These are phyloP conservation scores for Bolboschoenoplectus hybrid DNA, from an alignment of 202 grass and related monocot species.

Conservation along the genomic window DNA sequence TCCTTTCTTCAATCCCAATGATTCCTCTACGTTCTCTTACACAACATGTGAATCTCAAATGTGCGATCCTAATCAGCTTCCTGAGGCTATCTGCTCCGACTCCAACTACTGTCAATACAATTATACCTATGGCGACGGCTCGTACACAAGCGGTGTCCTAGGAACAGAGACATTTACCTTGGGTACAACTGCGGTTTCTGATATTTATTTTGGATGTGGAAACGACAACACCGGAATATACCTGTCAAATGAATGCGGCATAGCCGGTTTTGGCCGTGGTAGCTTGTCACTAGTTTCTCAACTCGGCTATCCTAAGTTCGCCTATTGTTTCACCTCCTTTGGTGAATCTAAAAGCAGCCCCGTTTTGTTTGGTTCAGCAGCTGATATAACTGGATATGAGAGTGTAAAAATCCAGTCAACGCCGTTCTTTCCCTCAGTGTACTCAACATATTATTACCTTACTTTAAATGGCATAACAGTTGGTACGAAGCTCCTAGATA, in stretches of 20 bases:
- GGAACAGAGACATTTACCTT: constrained; percentile 40
- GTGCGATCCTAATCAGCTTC: constrained; percentile 17
- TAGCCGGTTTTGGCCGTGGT: constrained; percentile 49
- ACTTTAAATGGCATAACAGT: constrained; percentile 50
- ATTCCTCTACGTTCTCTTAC: constrained; percentile 45
- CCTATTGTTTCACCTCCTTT: constrained; percentile 52
- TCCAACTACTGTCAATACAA: constrained; percentile 11
- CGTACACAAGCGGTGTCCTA: constrained; percentile 23
- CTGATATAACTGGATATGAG: not conserved
- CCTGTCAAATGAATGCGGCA: constrained; percentile 24
- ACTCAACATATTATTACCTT: constrained; percentile 50
- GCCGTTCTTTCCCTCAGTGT: constrained; percentile 21
- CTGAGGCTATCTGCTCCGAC: not conserved
- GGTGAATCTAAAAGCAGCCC: constrained; percentile 41
- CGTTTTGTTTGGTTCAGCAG: constrained; percentile 52
- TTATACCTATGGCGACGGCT: not conserved
- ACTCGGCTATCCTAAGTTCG: constrained; percentile 47
- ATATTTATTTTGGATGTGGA: constrained; percentile 53
- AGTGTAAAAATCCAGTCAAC: constrained; percentile 30
- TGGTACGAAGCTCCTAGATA: constrained; percentile 21
- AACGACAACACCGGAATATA: constrained; percentile 39
- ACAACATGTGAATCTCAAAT: constrained; percentile 35
- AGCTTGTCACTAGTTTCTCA: constrained; percentile 52
- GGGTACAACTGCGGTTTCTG: not conserved
- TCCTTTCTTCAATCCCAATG: constrained; percentile 43